Percentiles rank a stretch among this genome's conserved stretches.
Evolutionary conservation across 306 rosid genomes (phyloP).

Genomic region (Vicia faba): DNA sequence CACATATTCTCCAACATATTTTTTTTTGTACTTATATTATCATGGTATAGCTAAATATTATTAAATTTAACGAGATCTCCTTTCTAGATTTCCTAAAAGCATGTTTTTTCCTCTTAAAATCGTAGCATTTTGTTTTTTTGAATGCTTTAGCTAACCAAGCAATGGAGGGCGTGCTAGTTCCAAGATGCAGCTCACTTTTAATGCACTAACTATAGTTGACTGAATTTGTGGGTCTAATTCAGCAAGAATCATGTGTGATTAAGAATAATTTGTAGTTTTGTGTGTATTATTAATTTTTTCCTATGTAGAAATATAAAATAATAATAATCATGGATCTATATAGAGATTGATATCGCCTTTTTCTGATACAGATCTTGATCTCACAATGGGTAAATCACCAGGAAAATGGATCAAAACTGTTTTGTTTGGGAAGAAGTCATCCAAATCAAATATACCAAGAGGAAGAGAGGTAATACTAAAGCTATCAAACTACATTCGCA

Average conservation of each 20-base stretch:
- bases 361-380: slow-evolving; percentile 44
- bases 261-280: slow-evolving; percentile 17
- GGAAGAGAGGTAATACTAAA: slow-evolving; percentile 61
- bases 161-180: slow-evolving; percentile 1
- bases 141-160: slow-evolving; percentile 12
- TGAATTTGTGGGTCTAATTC: slow-evolving; percentile 24
- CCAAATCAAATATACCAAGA: slow-evolving; percentile 66
- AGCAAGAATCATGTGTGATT: slow-evolving; percentile 26
- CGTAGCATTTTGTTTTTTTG: background rate
- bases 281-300: background rate
- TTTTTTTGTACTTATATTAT: slow-evolving; percentile 13
- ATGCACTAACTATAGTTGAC: slow-evolving; percentile 15
- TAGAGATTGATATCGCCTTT: slow-evolving; percentile 26
- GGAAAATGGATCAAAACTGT: slow-evolving; percentile 95
- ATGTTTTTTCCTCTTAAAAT: slow-evolving; percentile 13
- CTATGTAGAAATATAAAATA: slow-evolving; percentile 2
- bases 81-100: background rate
- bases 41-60: slow-evolving; percentile 1
- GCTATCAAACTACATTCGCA: background rate
- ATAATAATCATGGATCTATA: slow-evolving; percentile 17
- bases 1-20: slow-evolving; percentile 8
- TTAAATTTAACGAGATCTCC: background rate
- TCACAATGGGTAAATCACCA: slow-evolving; percentile 91
- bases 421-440: slow-evolving; percentile 82
- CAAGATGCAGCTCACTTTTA: background rate